These are phyloP conservation scores for Domatiomyces catenatus DNA, from an alignment of 2,329 filamentous ascomycete genomes.

Conservation along the genomic window DNA sequence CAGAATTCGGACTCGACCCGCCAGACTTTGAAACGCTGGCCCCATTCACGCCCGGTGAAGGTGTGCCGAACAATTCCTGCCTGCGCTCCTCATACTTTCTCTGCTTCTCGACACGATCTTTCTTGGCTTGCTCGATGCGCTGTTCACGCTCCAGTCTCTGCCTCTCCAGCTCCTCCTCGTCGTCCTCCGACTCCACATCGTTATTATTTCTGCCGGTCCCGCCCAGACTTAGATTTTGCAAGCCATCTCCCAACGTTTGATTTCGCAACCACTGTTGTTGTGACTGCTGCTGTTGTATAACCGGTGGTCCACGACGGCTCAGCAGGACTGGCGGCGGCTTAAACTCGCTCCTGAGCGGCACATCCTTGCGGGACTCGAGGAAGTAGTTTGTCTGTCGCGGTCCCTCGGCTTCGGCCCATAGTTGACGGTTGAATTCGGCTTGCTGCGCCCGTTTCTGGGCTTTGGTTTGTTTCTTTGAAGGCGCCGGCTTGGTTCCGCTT, in stretches of 20 bases:
- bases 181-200: constrained; percentile 46
- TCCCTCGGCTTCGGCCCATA: constrained; percentile 80
- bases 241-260: constrained; percentile 3
- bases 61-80: constrained; percentile 68
- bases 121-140: constrained; percentile 58
- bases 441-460: constrained; percentile 67
- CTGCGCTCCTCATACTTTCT: constrained; percentile 76
- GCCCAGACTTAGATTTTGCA: constrained; percentile 23
- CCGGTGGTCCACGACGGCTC: constrained; percentile 48
- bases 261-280: constrained; percentile 1
- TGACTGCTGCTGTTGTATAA: constrained; percentile 5
- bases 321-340: constrained; percentile 73
- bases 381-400: constrained; percentile 56
- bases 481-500: constrained; percentile 21
- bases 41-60: constrained; percentile 12
- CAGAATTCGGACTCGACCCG: constrained; percentile 45
- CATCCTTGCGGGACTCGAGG: constrained; percentile 44
- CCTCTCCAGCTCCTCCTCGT: constrained; percentile 43
- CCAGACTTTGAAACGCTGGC: constrained; percentile 28
- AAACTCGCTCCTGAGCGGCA: constrained; percentile 55
- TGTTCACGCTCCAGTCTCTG: constrained; percentile 56
- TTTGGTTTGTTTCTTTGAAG: constrained; percentile 46
- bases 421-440: constrained; percentile 63
- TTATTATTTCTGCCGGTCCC: constrained; percentile 23
- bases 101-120: constrained; percentile 77